These are phyloP conservation scores for Azolla pinnata DNA, from an alignment of 75 land plant genomes.

Conservation along the genomic window DNA sequence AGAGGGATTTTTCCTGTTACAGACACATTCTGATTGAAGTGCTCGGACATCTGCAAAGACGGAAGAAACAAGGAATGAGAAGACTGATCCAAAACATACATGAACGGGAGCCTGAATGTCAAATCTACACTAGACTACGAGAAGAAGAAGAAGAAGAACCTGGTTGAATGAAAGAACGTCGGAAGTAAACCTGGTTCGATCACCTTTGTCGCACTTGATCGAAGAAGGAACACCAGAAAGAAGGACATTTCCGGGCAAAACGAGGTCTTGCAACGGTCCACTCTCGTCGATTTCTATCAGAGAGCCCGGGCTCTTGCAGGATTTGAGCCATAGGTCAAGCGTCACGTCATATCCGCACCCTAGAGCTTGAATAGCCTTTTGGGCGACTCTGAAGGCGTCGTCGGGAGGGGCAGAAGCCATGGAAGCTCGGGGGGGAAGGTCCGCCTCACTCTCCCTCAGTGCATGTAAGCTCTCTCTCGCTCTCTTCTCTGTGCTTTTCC, in stretches of 20 bases:
- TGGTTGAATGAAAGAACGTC: slow-evolving; percentile 63
- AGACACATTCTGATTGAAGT: slow-evolving; percentile 52
- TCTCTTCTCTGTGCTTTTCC: too few relatives aligned
- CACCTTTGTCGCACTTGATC: slow-evolving; percentile 72
- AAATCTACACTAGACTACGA: too few relatives aligned
- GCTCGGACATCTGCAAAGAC: slow-evolving; percentile 68
- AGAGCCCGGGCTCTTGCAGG: slow-evolving; percentile 29
- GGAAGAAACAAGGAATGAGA: neutral
- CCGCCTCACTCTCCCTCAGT: too few relatives aligned
- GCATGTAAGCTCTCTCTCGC: too few relatives aligned
- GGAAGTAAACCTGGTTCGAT: slow-evolving; percentile 55
- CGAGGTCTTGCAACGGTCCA: slow-evolving; percentile 21
- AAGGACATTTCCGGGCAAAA: slow-evolving; percentile 44
- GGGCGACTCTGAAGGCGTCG: slow-evolving; percentile 35
- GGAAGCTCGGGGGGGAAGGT: too few relatives aligned
- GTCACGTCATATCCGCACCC: slow-evolving; percentile 69
- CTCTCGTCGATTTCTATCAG: slow-evolving; percentile 37
- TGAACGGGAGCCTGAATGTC: too few relatives aligned
- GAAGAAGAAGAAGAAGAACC: slow-evolving; percentile 25
- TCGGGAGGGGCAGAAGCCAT: too few relatives aligned
- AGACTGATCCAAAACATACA: too few relatives aligned
- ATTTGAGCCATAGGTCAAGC: slow-evolving; percentile 34
- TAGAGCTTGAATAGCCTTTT: slow-evolving; percentile 46
- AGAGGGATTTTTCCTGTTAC: slow-evolving; percentile 75
- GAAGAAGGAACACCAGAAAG: slow-evolving; percentile 43